A percentile compares a stretch with the other conserved stretches of the same genome.
These are phyloP conservation scores for Parsonsia alboflavescens DNA, from an alignment of 257 asterid genomes.

Conservation along the genomic window DNA sequence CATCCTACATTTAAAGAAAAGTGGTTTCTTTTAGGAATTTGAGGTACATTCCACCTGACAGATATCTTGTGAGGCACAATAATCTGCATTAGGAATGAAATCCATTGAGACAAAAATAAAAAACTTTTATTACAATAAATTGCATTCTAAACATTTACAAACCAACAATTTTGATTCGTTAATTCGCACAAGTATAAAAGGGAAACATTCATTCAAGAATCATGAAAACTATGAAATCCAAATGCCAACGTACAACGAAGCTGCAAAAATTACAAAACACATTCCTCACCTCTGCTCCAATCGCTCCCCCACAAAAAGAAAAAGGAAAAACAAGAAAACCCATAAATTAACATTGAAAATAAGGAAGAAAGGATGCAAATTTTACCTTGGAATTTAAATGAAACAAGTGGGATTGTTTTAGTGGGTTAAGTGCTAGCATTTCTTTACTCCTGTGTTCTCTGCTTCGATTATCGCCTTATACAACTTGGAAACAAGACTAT, in stretches of 20 bases:
- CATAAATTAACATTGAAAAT: background rate
- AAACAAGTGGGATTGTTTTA: background rate
- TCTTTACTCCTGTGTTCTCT: conserved; percentile 2
- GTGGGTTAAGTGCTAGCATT: conserved; percentile 7
- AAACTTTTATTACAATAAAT: background rate
- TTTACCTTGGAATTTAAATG: conserved; percentile 14
- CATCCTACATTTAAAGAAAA: conserved; percentile 16
- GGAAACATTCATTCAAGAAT: background rate
- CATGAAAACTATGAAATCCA: background rate
- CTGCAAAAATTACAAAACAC: background rate
- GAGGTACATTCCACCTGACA: conserved; percentile 20
- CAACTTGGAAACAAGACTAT: no score
- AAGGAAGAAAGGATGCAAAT: no score
- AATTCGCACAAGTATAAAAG: background rate
- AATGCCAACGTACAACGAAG: background rate
- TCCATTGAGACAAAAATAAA: no score
- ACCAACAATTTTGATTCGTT: background rate
- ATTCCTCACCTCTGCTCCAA: background rate
- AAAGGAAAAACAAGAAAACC: background rate
- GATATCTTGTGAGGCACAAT: conserved; percentile 22
- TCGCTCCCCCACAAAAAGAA: background rate
- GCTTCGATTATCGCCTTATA: no score
- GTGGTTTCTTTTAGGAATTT: conserved; percentile 18
- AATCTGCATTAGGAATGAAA: conserved; percentile 19
- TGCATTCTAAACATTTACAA: background rate